A percentile compares a stretch with the other conserved stretches of the same genome.
phyloP scores from a whole-genome alignment of 345 rosid species.

The Gossypium sturtianum region DNA sequence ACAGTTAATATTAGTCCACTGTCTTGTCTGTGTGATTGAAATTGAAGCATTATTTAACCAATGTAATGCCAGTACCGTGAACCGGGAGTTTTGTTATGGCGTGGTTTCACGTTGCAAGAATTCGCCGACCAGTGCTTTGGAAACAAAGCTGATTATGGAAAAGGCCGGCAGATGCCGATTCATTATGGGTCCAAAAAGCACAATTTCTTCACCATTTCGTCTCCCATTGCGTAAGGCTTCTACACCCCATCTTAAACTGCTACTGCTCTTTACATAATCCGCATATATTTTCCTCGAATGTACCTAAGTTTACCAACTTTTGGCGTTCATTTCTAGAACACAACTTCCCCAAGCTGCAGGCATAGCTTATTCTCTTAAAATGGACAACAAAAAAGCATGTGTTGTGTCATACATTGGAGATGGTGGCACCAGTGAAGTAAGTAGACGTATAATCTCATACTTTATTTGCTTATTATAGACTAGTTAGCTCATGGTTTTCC shows the following conservation, averaged over 20 bases:
- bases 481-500: background rate
- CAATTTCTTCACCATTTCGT: constrained; percentile 68
- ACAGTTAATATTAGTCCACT: background rate
- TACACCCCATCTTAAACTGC: background rate
- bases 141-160: constrained; percentile 64
- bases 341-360: constrained; percentile 60
- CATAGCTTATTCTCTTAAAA: constrained; percentile 49
- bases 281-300: background rate
- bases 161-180: constrained; percentile 85
- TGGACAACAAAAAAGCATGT: constrained; percentile 45
- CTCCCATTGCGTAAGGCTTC: constrained; percentile 55
- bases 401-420: constrained; percentile 43
- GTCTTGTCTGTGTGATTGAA: background rate
- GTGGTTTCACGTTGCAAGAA: constrained; percentile 76
- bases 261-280: background rate
- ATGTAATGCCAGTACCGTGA: constrained; percentile 42
- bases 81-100: constrained; percentile 65
- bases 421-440: constrained; percentile 53
- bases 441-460: background rate
- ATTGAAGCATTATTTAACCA: background rate
- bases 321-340: constrained; percentile 23
- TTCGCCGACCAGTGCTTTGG: constrained; percentile 68
- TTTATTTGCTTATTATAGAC: background rate
- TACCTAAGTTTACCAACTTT: background rate
- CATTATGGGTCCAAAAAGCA: constrained; percentile 79